These are phyloP conservation scores for Mycena floridula DNA, from an alignment of 768 basidiomycete species.

Conservation along the genomic window DNA sequence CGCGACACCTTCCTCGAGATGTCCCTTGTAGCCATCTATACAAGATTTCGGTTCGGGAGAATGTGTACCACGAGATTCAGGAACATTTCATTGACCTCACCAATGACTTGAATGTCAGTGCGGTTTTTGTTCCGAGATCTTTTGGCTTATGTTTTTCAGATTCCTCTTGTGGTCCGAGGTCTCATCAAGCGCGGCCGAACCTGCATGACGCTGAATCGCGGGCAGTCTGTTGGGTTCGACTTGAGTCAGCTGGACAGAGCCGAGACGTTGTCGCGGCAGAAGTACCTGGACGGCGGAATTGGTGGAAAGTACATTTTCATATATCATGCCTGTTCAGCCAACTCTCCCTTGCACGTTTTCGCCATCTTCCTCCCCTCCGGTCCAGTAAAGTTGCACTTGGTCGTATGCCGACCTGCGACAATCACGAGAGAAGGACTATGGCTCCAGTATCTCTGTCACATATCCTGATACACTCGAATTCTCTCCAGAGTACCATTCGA, in stretches of 20 bases:
- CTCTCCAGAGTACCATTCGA: conserved; percentile 69
- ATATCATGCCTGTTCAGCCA: conserved; percentile 78
- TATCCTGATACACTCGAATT: conserved; percentile 66
- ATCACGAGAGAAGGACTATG: conserved; percentile 39
- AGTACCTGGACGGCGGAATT: conserved; percentile 70
- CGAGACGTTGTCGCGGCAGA: conserved; percentile 46
- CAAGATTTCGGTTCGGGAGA: conserved; percentile 77
- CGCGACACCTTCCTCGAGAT: conserved; percentile 74
- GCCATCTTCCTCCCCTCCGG: conserved; percentile 77
- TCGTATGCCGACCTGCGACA: conserved; percentile 65
- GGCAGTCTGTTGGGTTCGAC: conserved; percentile 78
- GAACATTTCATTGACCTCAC: conserved; percentile 90
- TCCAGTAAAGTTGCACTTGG: conserved; percentile 72
- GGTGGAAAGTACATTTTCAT: conserved; percentile 77
- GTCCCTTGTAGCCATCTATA: conserved; percentile 75
- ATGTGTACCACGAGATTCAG: conserved; percentile 75
- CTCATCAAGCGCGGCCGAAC: conserved; percentile 80
- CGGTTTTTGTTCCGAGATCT: conserved; percentile 91
- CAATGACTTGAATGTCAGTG: conserved; percentile 92
- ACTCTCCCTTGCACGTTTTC: conserved; percentile 76
- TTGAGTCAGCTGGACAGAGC: conserved; percentile 73
- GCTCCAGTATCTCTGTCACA: conserved; percentile 39
- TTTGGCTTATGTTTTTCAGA: conserved; percentile 35
- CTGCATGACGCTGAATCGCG: conserved; percentile 80
- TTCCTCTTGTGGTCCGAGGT: conserved; percentile 79